Evolutionary conservation across 2,329 filamentous ascomycete genomes (phyloP).

Genomic region (Ceratocystiopsis brevicomis): DNA sequence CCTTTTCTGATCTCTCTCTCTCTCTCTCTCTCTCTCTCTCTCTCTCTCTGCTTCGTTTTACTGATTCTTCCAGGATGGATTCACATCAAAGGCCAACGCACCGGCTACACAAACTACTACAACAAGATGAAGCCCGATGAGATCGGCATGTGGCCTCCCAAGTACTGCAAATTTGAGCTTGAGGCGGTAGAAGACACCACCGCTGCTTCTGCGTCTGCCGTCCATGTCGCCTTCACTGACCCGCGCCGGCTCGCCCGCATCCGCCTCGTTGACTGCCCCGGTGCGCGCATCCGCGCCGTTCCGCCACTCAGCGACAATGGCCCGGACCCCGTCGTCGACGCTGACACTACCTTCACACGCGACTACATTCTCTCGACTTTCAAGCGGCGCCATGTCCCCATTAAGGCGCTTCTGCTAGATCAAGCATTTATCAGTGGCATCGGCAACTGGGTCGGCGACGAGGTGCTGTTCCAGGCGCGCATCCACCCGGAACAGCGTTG

Average conservation of each 20-base stretch:
- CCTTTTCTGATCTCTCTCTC: slow-evolving; percentile 10
- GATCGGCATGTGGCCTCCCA: slow-evolving; percentile 61
- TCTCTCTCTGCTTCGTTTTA: background rate
- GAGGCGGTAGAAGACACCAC: slow-evolving; percentile 33
- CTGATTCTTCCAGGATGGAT: slow-evolving; percentile 46
- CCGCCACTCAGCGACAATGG: slow-evolving; percentile 80
- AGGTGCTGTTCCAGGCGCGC: slow-evolving; percentile 73
- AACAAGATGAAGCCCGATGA: slow-evolving; percentile 45
- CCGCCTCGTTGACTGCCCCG: slow-evolving; percentile 64
- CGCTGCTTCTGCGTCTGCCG: slow-evolving; percentile 4
- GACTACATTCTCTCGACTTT: slow-evolving; percentile 57
- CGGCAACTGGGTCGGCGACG: slow-evolving; percentile 94
- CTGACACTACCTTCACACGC: slow-evolving; percentile 51
- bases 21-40: background rate
- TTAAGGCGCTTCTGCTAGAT: slow-evolving; percentile 78
- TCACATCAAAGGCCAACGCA: slow-evolving; percentile 62
- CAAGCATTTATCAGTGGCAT: slow-evolving; percentile 81
- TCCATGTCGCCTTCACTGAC: slow-evolving; percentile 67
- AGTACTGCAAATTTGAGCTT: slow-evolving; percentile 72
- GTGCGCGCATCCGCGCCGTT: slow-evolving; percentile 52
- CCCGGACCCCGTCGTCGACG: slow-evolving; percentile 76
- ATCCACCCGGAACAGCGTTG: slow-evolving; percentile 89
- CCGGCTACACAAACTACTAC: slow-evolving; percentile 67
- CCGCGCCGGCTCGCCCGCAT: slow-evolving; percentile 61
- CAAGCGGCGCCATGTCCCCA: slow-evolving; percentile 57